These are phyloP conservation scores for Picochlorum sp. DNA, from an alignment of 139 green algal species.

Conservation along the genomic window DNA sequence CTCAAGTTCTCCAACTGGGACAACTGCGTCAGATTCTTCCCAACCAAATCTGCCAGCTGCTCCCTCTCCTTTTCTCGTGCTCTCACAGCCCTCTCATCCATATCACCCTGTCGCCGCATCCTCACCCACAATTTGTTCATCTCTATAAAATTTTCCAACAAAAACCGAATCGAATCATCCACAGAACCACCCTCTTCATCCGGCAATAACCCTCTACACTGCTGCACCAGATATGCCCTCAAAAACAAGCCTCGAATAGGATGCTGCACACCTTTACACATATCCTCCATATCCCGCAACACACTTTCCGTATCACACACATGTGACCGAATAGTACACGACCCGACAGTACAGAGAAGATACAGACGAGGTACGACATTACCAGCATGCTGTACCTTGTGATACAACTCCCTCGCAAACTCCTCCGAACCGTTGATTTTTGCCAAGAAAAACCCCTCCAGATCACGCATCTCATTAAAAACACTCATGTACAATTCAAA, in stretches of 20 bases:
- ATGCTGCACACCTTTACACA: slow-evolving; percentile 96
- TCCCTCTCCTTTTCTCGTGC: slow-evolving; percentile 76
- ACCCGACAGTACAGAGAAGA: slow-evolving; percentile 23
- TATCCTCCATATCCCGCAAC: slow-evolving; percentile 81
- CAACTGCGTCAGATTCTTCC: slow-evolving; percentile 94
- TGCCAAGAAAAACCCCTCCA: slow-evolving; percentile 75
- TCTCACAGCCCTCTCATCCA: slow-evolving; percentile 40
- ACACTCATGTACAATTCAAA: slow-evolving; percentile 95
- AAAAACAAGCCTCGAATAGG: slow-evolving; percentile 94
- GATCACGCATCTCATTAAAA: slow-evolving; percentile 74
- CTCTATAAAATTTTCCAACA: slow-evolving; percentile 97
- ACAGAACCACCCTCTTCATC: slow-evolving; percentile 59
- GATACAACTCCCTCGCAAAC: slow-evolving; percentile 78
- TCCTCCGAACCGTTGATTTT: slow-evolving; percentile 51
- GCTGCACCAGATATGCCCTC: slow-evolving; percentile 79
- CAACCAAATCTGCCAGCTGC: slow-evolving; percentile 91
- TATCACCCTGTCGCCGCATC: slow-evolving; percentile 60
- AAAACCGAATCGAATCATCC: slow-evolving; percentile 86
- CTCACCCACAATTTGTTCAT: slow-evolving; percentile 99
- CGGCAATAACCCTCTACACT: slow-evolving; percentile 53
- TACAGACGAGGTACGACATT: slow-evolving; percentile 91
- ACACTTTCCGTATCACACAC: background rate
- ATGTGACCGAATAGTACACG: slow-evolving; percentile 4
- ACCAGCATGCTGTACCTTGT: slow-evolving; percentile 91
- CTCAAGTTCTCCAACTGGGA: slow-evolving; percentile 88